Percentiles rank a stretch among this genome's conserved stretches.
Conservation (phyloP, 805 yeast genomes). For the Clavispora fructus region DNA sequence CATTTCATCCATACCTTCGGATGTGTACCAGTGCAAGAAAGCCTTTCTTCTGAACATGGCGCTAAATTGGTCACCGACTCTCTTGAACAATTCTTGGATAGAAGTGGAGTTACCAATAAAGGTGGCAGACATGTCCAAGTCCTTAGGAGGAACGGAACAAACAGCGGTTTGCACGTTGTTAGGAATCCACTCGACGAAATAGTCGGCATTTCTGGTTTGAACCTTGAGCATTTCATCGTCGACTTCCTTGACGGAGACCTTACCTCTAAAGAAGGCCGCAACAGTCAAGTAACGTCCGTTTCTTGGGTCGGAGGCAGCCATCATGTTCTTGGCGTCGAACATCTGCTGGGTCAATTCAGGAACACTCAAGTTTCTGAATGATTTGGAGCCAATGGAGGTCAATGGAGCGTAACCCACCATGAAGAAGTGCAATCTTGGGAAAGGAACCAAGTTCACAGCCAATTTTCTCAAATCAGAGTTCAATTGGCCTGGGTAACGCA, state of each 20-base stretch:
- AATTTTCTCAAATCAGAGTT: constrained; percentile 88
- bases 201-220: constrained; percentile 73
- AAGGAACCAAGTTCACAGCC: constrained; percentile 92
- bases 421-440: constrained; percentile 92
- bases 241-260: constrained; percentile 86
- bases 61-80: constrained; percentile 84
- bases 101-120: constrained; percentile 92
- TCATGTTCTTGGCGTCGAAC: constrained; percentile 89
- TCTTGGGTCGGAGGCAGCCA: constrained; percentile 92
- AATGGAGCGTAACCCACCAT: constrained; percentile 95
- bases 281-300: constrained; percentile 89
- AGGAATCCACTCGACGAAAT: constrained; percentile 95
- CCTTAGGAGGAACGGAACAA: constrained; percentile 86
- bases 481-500: constrained; percentile 93
- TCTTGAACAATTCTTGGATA: constrained; percentile 82
- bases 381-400: constrained; percentile 72
- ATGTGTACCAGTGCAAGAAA: constrained; percentile 93
- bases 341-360: constrained; percentile 92
- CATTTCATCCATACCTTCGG: constrained; percentile 94
- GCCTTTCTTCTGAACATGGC: constrained; percentile 94
- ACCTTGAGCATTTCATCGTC: constrained; percentile 89
- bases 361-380: constrained; percentile 79
- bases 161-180: constrained; percentile 92
- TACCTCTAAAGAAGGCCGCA: constrained; percentile 92
- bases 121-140: constrained; percentile 83